Conservation (phyloP, 2,329 filamentous ascomycete species). For the Colletotrichum nymphaeae region DNA sequence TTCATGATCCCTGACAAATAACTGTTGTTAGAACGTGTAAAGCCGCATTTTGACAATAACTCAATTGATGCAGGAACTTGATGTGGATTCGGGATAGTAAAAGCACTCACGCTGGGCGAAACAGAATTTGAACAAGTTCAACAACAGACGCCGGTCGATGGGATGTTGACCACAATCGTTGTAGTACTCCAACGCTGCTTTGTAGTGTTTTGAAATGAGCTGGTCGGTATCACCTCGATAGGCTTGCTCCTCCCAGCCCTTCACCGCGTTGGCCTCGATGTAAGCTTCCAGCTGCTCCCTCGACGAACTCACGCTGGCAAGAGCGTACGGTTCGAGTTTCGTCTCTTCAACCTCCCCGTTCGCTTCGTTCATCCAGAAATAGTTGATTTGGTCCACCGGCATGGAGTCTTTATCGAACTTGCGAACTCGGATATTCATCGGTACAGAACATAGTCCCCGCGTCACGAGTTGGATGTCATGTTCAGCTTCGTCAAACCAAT, state of each 20-base stretch:
- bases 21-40: conserved; percentile 46
- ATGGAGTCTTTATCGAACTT: conserved; percentile 48
- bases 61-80: not conserved
- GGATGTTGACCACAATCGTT: not conserved
- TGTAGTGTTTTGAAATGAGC: conserved; percentile 38
- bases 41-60: too few relatives aligned
- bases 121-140: conserved; percentile 56
- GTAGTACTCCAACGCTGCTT: conserved; percentile 38
- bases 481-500: conserved; percentile 44
- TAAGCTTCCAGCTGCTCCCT: conserved; percentile 49
- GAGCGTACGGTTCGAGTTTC: conserved; percentile 52
- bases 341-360: conserved; percentile 41
- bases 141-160: conserved; percentile 50
- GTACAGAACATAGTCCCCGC: conserved; percentile 49
- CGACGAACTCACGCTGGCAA: conserved; percentile 50
- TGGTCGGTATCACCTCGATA: conserved; percentile 4
- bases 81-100: not conserved
- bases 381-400: conserved; percentile 50
- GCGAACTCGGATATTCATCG: conserved; percentile 54
- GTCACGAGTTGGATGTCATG: conserved; percentile 48
- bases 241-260: conserved; percentile 14
- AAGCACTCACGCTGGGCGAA: conserved; percentile 58
- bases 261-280: conserved; percentile 39
- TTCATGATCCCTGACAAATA: conserved; percentile 42
- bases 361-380: conserved; percentile 49